Conservation (phyloP, 306 rosid genomes). For the Corylus avellana region DNA sequence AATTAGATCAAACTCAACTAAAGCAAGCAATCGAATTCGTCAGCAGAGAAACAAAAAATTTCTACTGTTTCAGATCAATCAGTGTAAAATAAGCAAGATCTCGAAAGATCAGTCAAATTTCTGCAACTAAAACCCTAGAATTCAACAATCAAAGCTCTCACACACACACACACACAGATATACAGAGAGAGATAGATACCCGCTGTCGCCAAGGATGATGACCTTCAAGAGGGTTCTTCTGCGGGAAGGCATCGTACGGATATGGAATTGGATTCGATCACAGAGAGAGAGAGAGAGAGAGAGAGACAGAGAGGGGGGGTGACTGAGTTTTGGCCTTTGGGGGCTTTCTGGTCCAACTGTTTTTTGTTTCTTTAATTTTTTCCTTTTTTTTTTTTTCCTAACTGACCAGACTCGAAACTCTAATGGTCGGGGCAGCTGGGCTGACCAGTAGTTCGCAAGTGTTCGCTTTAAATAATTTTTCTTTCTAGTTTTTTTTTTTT, state of each 20-base stretch:
- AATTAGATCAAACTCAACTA: neutral
- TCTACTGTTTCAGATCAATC: constrained; percentile 9
- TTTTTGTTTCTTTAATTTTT: neutral
- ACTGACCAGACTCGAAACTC: neutral
- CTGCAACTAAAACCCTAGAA: constrained; percentile 17
- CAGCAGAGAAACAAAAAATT: neutral
- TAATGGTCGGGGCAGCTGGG: constrained; percentile 21
- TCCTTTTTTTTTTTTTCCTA: neutral
- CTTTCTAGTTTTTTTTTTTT: neutral
- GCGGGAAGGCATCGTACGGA: constrained; percentile 82
- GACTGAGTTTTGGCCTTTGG: too few species aligned
- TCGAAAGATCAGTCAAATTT: constrained; percentile 29
- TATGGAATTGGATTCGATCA: constrained; percentile 27
- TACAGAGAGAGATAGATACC: constrained; percentile 46
- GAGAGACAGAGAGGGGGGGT: neutral
- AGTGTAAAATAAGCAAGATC: constrained; percentile 29
- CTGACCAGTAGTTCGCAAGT: constrained; percentile 24
- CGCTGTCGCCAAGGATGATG: constrained; percentile 99
- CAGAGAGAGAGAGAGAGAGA: constrained; percentile 21
- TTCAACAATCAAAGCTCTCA: neutral
- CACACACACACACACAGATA: neutral
- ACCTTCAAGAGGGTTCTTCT: constrained; percentile 96
- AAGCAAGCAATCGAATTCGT: neutral
- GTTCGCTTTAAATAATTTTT: neutral
- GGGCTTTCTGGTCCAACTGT: neutral